phyloP scores from a whole-genome alignment of 1,284 basidiomycete species.

The Heterobasidion irregulare region DNA sequence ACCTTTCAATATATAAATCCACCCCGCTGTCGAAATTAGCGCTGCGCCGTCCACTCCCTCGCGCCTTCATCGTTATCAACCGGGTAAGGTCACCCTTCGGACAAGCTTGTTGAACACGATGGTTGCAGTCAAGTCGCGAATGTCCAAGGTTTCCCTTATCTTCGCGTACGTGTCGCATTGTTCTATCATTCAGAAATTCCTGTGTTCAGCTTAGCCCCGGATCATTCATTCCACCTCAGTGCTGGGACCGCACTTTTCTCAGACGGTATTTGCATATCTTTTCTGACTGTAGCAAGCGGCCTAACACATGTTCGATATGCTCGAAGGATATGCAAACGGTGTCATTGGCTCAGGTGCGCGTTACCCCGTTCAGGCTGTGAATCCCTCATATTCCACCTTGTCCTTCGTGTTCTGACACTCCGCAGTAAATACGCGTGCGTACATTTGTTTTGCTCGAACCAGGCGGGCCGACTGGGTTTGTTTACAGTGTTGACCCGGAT shows the following conservation, averaged over 20 bases:
- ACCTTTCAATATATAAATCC: too few relatives aligned
- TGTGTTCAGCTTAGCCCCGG: neutral
- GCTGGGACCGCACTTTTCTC: constrained; percentile 84
- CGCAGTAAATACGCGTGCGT: constrained; percentile 57
- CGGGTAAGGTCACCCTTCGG: neutral
- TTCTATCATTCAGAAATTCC: neutral
- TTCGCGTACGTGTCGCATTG: constrained; percentile 51
- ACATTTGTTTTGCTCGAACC: neutral
- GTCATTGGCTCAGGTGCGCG: constrained; percentile 67
- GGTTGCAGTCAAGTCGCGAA: neutral
- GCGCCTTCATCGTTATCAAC: neutral
- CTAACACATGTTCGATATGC: neutral
- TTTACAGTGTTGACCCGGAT: constrained; percentile 51
- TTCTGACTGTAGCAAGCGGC: neutral
- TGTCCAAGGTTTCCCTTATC: constrained; percentile 54
- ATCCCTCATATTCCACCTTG: neutral
- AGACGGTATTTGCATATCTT: constrained; percentile 47
- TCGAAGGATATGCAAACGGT: constrained; percentile 74
- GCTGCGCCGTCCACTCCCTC: too few relatives aligned
- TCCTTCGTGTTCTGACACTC: neutral
- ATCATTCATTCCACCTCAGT: constrained; percentile 23
- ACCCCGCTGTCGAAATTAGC: too few relatives aligned
- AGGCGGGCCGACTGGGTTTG: neutral
- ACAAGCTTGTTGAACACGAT: neutral
- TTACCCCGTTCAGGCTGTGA: neutral